Evolutionary conservation across 2,329 filamentous ascomycete species (phyloP).

Genomic region (Scytalidium sp.): DNA sequence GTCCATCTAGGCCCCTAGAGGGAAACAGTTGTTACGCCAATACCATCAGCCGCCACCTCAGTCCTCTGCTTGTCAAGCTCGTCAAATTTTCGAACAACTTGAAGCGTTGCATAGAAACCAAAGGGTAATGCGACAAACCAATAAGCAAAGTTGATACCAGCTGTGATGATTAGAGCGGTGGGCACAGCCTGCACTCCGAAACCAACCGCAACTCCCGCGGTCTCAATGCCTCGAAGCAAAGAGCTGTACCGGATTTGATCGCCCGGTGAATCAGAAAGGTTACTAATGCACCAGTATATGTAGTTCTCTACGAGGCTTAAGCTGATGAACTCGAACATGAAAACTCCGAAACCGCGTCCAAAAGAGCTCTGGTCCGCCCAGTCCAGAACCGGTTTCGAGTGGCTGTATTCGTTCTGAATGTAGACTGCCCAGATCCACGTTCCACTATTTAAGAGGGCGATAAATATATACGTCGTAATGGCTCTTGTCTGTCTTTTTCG

Average conservation of each 20-base stretch:
- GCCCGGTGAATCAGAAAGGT: constrained; percentile 39
- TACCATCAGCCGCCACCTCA: constrained; percentile 5
- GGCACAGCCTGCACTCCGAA: constrained; percentile 43
- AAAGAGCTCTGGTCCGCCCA: constrained; percentile 38
- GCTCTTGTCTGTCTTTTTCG: constrained; percentile 37
- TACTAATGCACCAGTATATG: constrained; percentile 45
- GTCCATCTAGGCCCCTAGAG: too few relatives aligned
- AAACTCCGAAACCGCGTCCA: constrained; percentile 40
- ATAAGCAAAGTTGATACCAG: constrained; percentile 39
- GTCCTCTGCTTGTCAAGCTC: constrained; percentile 17
- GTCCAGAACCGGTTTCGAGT: constrained; percentile 39
- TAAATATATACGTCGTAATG: constrained; percentile 34
- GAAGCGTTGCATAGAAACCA: constrained; percentile 40
- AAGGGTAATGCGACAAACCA: constrained; percentile 41
- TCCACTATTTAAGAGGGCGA: constrained; percentile 38
- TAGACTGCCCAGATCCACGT: constrained; percentile 46
- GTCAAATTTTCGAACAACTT: constrained; percentile 37
- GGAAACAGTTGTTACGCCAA: too few relatives aligned
- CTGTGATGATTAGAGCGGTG: constrained; percentile 38
- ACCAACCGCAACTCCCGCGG: constrained; percentile 36
- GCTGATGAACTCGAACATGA: constrained; percentile 37
- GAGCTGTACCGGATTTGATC: constrained; percentile 43
- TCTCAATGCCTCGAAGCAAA: constrained; percentile 39
- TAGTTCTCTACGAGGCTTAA: constrained; percentile 40
- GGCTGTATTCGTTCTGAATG: constrained; percentile 43